Percentiles rank a stretch among this genome's conserved stretches.
phyloP scores from a whole-genome alignment of 805 yeast genomes.

The Wickerhamiella musiphila region DNA sequence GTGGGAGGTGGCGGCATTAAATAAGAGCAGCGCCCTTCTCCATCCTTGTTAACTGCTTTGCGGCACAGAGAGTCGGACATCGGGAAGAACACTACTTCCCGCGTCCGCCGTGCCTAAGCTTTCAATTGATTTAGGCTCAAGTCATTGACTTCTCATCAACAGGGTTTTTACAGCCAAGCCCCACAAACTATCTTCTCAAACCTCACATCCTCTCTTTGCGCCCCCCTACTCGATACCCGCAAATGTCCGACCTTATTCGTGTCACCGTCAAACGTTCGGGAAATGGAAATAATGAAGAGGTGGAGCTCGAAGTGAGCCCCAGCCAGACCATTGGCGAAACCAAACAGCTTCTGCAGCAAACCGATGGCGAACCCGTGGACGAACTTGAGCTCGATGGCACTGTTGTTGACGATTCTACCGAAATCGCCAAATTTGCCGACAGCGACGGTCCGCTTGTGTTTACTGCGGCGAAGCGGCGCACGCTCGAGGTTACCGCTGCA shows the following conservation, averaged over 20 bases:
- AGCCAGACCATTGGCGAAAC: slow-evolving; percentile 20
- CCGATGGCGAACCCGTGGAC: slow-evolving; percentile 17
- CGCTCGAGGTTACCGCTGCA: slow-evolving; percentile 17
- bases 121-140: too few relatives aligned
- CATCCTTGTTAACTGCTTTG: too few relatives aligned
- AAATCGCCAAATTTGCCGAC: slow-evolving; percentile 17
- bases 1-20: too few relatives aligned
- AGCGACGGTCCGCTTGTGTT: slow-evolving; percentile 16
- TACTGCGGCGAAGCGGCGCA: slow-evolving; percentile 16
- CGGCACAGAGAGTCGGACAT: too few relatives aligned
- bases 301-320: slow-evolving; percentile 15
- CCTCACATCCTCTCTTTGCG: too few relatives aligned
- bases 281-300: slow-evolving; percentile 8
- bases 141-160: too few relatives aligned
- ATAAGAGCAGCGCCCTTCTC: too few relatives aligned
- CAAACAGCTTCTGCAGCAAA: slow-evolving; percentile 17
- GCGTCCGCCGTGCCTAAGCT: too few relatives aligned
- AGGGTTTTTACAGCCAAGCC: too few relatives aligned
- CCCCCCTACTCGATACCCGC: too few relatives aligned
- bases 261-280: slow-evolving; percentile 13
- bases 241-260: slow-evolving; percentile 11
- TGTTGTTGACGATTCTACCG: slow-evolving; percentile 19
- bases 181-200: too few relatives aligned
- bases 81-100: too few relatives aligned
- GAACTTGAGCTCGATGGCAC: slow-evolving; percentile 17